Base-by-base conservation (phyloP, 2,329 filamentous ascomycete species). In the Aspergillus sp. region DNA sequence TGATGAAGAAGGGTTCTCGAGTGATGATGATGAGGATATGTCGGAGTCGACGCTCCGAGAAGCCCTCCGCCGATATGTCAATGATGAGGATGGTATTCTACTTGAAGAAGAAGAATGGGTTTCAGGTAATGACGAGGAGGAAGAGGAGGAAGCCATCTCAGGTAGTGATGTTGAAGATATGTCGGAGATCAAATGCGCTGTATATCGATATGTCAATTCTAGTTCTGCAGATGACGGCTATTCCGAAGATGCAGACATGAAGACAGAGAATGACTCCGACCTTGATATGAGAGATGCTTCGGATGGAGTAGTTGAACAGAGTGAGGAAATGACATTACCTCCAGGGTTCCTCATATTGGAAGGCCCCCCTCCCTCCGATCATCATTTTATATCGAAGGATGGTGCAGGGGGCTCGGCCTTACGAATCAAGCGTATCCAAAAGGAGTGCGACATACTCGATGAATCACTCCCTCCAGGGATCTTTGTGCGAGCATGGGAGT, bases 401-500 rank as follows among this genome's bases (percentile, higher is more conserved):
- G 38, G 48, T 70, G 78, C 57, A 73, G 61, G 62, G 8, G 42
- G 58, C 11, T 65, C 70, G 17, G 36, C 56, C 5, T 13, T 50
- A 21, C 51, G 59, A 21, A 67, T 83, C 63, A 83, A 84, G 57
- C 80, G 83, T 42, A 81, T 86, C 19, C 74, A 75, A 15, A 85
- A 84, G 67, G 86, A 88, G 66, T 84, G 86, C 70, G 79, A 80
- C 55, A 86, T 87, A n/a, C 76, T 88, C 0, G 73, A 77, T 11
- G 75, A 72, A 11, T 82, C 84, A 0, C 75, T 88, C 2, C 85
- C 85, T 0, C 71, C 79, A 2, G 81, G 81, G 2, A 84, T 88
- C 50, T 86, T 82, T 65, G 82, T 87, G 2, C 80, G 85, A 36
- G 82, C 83, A 1, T 88, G 84, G 82, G 85, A 87, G 62, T 81